These are phyloP conservation scores for Backusella liffmaniae DNA, from an alignment of 192 early-diverging fungal species.

Conservation along the genomic window DNA sequence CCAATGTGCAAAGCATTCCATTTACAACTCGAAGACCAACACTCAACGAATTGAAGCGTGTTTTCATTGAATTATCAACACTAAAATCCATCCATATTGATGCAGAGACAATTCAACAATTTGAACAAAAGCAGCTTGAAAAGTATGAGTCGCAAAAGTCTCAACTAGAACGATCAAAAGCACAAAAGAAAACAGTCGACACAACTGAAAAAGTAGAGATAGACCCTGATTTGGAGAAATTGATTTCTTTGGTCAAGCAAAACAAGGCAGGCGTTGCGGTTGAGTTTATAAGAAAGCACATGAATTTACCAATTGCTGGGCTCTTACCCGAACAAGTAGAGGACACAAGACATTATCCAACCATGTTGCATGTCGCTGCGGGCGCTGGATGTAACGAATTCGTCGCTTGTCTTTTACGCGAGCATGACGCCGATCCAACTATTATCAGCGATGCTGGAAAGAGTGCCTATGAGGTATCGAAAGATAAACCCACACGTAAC, in stretches of 20 bases:
- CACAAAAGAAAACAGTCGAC: not conserved
- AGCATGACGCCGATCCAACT: slow-evolving; percentile 78
- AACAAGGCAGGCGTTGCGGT: slow-evolving; percentile 62
- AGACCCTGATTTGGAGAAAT: slow-evolving; percentile 46
- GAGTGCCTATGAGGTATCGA: slow-evolving; percentile 69
- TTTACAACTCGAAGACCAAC: slow-evolving; percentile 80
- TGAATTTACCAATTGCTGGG: slow-evolving; percentile 36
- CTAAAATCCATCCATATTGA: slow-evolving; percentile 52
- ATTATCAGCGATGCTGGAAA: slow-evolving; percentile 34
- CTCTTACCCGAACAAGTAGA: slow-evolving; percentile 35
- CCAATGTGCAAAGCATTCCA: slow-evolving; percentile 65
- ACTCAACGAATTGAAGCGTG: slow-evolving; percentile 64
- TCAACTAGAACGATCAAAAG: slow-evolving; percentile 8
- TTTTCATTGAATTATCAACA: slow-evolving; percentile 62
- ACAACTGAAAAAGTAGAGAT: slow-evolving; percentile 18
- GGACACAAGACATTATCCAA: slow-evolving; percentile 45
- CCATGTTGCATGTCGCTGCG: slow-evolving; percentile 79
- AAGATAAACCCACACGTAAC: slow-evolving; percentile 71
- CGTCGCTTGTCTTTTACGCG: slow-evolving; percentile 60
- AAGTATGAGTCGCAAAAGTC: slow-evolving; percentile 15
- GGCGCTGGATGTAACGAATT: slow-evolving; percentile 52
- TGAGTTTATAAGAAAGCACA: slow-evolving; percentile 51
- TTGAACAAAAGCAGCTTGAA: slow-evolving; percentile 18
- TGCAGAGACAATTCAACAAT: slow-evolving; percentile 22
- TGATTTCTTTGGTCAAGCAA: slow-evolving; percentile 56